Conservation (phyloP, 495 filamentous ascomycete species). For the Daldinia loculata region DNA sequence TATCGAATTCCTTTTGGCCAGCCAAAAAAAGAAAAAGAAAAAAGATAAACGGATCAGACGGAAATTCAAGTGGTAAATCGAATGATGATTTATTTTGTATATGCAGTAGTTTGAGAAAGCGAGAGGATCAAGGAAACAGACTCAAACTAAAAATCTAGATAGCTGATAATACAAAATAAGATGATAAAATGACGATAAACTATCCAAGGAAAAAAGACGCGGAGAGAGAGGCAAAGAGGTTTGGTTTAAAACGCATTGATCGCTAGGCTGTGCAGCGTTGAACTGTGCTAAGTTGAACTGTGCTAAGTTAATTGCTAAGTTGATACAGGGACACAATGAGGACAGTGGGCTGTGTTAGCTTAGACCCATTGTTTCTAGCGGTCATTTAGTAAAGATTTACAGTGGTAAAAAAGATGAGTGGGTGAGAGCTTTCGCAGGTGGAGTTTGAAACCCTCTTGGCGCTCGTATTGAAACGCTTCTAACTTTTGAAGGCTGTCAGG, state of each 20-base stretch:
- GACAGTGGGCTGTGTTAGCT: conserved; percentile 31
- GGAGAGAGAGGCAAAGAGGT: background rate
- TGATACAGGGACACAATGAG: conserved; percentile 3
- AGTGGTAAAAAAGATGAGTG: conserved; percentile 25
- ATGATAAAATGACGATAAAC: conserved; percentile 10
- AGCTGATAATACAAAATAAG: conserved; percentile 6
- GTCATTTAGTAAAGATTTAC: conserved; percentile 29
- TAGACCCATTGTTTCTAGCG: conserved; percentile 17
- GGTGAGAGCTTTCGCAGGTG: conserved; percentile 2
- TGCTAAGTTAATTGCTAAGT: background rate
- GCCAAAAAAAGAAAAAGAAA: conserved; percentile 33
- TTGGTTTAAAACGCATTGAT: conserved; percentile 5
- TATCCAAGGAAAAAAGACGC: conserved; percentile 1
- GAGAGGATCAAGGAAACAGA: conserved; percentile 15
- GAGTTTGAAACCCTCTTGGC: conserved; percentile 31
- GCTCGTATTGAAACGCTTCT: conserved; percentile 41
- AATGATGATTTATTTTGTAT: conserved; percentile 13
- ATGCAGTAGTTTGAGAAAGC: background rate
- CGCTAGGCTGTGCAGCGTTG: conserved; percentile 20
- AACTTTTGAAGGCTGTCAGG: background rate
- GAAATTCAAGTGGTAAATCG: conserved; percentile 1
- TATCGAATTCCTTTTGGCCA: conserved; percentile 20
- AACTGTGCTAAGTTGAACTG: background rate
- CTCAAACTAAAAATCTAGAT: conserved; percentile 9
- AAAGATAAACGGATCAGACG: conserved; percentile 8